Evolutionary conservation across 2,329 filamentous ascomycete genomes (phyloP).

Genomic region (Niveomyces coronatus): DNA sequence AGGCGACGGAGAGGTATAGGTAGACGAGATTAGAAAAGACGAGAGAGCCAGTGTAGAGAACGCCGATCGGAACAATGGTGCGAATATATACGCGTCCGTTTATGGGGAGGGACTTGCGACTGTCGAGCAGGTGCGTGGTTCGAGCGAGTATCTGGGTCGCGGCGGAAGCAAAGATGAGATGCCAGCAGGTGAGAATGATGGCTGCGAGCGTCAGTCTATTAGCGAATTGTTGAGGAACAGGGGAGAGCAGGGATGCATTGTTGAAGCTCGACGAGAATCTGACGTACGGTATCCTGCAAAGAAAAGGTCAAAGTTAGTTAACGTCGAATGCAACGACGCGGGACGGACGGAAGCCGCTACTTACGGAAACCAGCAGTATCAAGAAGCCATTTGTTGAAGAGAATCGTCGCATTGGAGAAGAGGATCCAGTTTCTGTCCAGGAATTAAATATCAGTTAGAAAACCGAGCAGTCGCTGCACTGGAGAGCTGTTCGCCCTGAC

Average conservation of each 20-base stretch:
- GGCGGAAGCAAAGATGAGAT: constrained; percentile 54
- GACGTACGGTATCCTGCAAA: constrained; percentile 25
- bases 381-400: constrained; percentile 90
- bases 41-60: constrained; percentile 56
- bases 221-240: background rate
- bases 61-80: constrained; percentile 54
- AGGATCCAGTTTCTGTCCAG: constrained; percentile 60
- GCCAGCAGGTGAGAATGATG: constrained; percentile 56
- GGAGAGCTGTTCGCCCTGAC: background rate
- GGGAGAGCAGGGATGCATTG: background rate
- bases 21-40: constrained; percentile 59
- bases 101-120: constrained; percentile 51
- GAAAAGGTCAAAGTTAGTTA: background rate
- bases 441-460: background rate
- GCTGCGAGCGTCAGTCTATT: constrained; percentile 25
- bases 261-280: background rate
- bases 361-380: constrained; percentile 66
- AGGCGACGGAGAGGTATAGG: constrained; percentile 55
- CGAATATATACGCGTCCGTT: constrained; percentile 49
- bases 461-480: background rate
- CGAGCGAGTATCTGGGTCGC: constrained; percentile 57
- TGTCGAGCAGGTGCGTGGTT: constrained; percentile 53
- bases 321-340: constrained; percentile 5
- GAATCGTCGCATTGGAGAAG: constrained; percentile 73
- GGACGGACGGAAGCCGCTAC: constrained; percentile 62